Percentiles rank a stretch among this genome's conserved stretches.
Evolutionary conservation across 164 flowering plant species (phyloP).

Genomic region (Nymphaea colorata): DNA sequence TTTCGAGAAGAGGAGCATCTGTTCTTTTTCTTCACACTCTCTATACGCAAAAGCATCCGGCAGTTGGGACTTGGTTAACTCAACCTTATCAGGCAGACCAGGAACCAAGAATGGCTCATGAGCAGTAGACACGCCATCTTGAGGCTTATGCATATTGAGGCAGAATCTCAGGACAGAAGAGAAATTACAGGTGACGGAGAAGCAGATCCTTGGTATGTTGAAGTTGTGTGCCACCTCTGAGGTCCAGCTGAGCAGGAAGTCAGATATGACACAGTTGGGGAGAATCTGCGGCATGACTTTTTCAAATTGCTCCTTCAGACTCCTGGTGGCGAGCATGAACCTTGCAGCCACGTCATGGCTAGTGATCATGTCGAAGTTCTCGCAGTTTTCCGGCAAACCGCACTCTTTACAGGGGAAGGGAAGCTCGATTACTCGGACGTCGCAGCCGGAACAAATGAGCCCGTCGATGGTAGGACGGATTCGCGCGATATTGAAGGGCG

Average conservation of each 20-base stretch:
- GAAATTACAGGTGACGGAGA: conserved; percentile 17
- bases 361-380: conserved; percentile 7
- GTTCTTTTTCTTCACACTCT: neutral
- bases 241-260: conserved; percentile 23
- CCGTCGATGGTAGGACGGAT: conserved; percentile 4
- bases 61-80: conserved; percentile 12
- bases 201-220: conserved; percentile 22
- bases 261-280: conserved; percentile 26
- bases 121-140: conserved; percentile 4
- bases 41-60: neutral
- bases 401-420: conserved; percentile 21
- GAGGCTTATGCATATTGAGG: conserved; percentile 3
- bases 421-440: conserved; percentile 1
- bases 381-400: conserved; percentile 35
- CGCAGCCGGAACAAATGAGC: neutral
- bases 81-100: conserved; percentile 15
- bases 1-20: neutral
- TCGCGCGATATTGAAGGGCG: conserved; percentile 6
- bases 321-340: conserved; percentile 8
- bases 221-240: conserved; percentile 11
- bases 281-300: conserved; percentile 10
- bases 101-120: conserved; percentile 13
- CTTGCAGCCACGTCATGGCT: conserved; percentile 3
- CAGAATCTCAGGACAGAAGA: conserved; percentile 4
- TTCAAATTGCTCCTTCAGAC: conserved; percentile 24